A percentile compares a stretch with the other conserved stretches of the same genome.
These are phyloP conservation scores for Hibiscus trionum DNA, from an alignment of 345 rosid genomes.

Conservation along the genomic window DNA sequence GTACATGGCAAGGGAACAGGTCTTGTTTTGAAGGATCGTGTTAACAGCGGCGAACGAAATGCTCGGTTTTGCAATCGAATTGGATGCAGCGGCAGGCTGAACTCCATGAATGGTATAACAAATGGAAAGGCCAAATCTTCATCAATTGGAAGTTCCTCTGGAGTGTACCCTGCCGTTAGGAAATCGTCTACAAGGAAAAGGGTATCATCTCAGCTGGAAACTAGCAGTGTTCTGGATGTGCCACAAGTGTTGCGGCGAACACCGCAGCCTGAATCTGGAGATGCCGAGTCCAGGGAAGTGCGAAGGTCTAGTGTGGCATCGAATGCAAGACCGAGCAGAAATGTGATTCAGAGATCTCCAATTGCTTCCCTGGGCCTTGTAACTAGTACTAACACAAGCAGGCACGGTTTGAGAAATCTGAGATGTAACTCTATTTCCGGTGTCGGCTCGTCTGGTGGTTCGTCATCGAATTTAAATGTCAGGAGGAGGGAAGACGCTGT, in stretches of 20 bases:
- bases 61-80: slow-evolving; percentile 52
- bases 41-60: slow-evolving; percentile 31
- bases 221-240: slow-evolving; percentile 48
- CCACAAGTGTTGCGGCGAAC: slow-evolving; percentile 30
- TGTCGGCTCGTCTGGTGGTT: slow-evolving; percentile 37
- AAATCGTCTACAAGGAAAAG: slow-evolving; percentile 39
- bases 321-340: slow-evolving; percentile 36
- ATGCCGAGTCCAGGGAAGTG: slow-evolving; percentile 23
- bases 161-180: slow-evolving; percentile 11
- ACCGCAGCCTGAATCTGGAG: slow-evolving; percentile 21
- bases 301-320: slow-evolving; percentile 46
- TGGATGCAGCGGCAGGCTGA: slow-evolving; percentile 53
- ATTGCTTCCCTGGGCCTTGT: slow-evolving; percentile 39
- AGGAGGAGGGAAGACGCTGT: slow-evolving; percentile 31
- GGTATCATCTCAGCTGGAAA: slow-evolving; percentile 32
- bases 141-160: slow-evolving; percentile 17
- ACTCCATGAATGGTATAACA: slow-evolving; percentile 40
- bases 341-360: slow-evolving; percentile 37
- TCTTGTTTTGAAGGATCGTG: too few relatives aligned
- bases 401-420: slow-evolving; percentile 38
- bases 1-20: too few relatives aligned
- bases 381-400: slow-evolving; percentile 26
- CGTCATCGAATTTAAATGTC: slow-evolving; percentile 39
- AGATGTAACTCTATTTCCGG: slow-evolving; percentile 51
- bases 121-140: slow-evolving; percentile 46